Percentiles rank a stretch among this genome's conserved stretches.
Evolutionary conservation across 176 grass and related monocot genomes (phyloP).

Genomic region (Echinochloa phyllopogon): DNA sequence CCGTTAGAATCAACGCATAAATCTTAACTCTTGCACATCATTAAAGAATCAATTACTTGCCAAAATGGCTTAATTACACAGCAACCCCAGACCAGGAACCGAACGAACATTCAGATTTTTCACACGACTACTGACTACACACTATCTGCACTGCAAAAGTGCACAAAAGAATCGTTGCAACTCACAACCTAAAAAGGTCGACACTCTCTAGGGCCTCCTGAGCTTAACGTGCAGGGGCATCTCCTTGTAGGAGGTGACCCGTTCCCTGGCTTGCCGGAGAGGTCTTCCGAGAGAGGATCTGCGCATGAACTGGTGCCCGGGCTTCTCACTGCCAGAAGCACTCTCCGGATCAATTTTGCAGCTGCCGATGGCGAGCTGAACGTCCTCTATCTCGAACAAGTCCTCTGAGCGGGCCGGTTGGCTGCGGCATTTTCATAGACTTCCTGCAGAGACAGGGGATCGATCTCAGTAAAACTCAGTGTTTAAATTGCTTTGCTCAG

Average conservation of each 20-base stretch:
- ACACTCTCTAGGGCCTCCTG: slow-evolving; percentile 46
- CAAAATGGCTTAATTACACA: too few species aligned
- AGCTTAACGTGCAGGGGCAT: slow-evolving; percentile 61
- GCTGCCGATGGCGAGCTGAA: slow-evolving; percentile 40
- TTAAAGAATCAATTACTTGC: background rate
- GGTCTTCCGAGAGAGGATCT: slow-evolving; percentile 73
- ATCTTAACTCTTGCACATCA: background rate
- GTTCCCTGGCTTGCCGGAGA: slow-evolving; percentile 54
- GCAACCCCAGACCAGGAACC: background rate
- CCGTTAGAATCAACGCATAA: too few species aligned
- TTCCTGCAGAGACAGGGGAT: slow-evolving; percentile 40
- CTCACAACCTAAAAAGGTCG: background rate
- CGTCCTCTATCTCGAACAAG: slow-evolving; percentile 64
- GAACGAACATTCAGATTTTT: background rate
- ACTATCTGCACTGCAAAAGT: background rate
- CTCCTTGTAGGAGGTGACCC: slow-evolving; percentile 64
- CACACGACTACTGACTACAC: background rate
- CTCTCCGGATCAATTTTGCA: slow-evolving; percentile 19
- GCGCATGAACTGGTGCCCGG: slow-evolving; percentile 31
- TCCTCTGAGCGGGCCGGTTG: slow-evolving; percentile 33
- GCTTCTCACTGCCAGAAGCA: background rate
- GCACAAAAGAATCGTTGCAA: slow-evolving; percentile 25
- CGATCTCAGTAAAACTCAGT: slow-evolving; percentile 7
- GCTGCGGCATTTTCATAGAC: slow-evolving; percentile 50
- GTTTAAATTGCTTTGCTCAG: background rate